Evolutionary conservation across 306 rosid species (phyloP).

Genomic region (Pueraria montana): DNA sequence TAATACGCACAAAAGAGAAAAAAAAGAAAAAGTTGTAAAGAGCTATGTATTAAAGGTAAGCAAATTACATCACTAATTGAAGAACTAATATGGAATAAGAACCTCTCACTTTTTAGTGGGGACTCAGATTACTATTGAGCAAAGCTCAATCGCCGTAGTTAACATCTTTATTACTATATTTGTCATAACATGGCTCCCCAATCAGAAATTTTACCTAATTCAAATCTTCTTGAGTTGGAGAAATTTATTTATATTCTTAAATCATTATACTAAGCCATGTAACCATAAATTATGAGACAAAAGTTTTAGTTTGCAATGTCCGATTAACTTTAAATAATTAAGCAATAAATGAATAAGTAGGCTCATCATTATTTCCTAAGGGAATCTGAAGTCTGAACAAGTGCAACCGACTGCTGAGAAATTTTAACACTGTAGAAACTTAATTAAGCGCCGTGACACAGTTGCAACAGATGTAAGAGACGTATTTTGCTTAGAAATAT

Average conservation of each 20-base stretch:
- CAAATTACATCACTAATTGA: conserved; percentile 6
- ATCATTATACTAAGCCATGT: not conserved
- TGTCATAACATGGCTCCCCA: not conserved
- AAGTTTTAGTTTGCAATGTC: not conserved
- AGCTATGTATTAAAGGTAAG: conserved; percentile 26
- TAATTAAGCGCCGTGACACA: not conserved
- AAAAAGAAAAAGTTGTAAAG: not conserved
- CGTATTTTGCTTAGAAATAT: too few species aligned
- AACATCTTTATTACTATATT: not conserved
- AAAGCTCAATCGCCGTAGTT: not conserved
- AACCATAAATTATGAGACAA: not conserved
- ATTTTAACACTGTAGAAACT: not conserved
- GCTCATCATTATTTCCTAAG: not conserved
- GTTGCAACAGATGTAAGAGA: not conserved
- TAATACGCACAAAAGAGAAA: conserved; percentile 13
- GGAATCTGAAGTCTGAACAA: not conserved
- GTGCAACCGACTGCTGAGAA: not conserved
- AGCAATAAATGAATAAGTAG: conserved; percentile 4
- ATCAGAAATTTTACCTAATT: not conserved
- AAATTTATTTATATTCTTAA: not conserved
- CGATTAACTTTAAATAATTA: not conserved
- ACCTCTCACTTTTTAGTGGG: conserved; percentile 16
- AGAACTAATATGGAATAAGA: conserved; percentile 18
- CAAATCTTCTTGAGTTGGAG: not conserved
- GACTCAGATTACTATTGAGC: not conserved